Evolutionary conservation across 306 rosid genomes (phyloP).

Genomic region (Mucuna pruriens): DNA sequence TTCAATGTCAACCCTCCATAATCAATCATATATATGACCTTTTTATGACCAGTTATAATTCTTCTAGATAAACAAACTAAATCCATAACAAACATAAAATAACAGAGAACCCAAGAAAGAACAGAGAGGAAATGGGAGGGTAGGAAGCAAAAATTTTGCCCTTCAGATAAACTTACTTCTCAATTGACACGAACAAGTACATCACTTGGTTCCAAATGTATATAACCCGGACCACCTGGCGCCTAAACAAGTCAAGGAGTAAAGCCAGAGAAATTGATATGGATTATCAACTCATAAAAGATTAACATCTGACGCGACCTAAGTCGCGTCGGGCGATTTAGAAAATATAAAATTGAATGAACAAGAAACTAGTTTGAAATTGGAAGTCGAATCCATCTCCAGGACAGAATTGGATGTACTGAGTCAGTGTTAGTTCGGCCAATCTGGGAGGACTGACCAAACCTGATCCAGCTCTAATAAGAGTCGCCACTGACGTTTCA

Average conservation of each 20-base stretch:
- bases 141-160: neutral
- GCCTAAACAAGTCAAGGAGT: conserved; percentile 66
- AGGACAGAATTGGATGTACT: too few relatives aligned
- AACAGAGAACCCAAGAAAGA: conserved; percentile 24
- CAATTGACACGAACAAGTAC: conserved; percentile 94
- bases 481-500: too few relatives aligned
- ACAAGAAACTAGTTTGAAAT: too few relatives aligned
- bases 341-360: too few relatives aligned
- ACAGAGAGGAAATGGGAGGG: neutral
- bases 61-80: conserved; percentile 2
- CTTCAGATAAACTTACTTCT: conserved; percentile 65
- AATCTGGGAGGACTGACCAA: too few relatives aligned
- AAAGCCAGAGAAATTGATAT: conserved; percentile 33
- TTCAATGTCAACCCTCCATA: conserved; percentile 15
- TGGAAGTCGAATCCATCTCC: too few relatives aligned
- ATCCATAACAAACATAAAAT: neutral
- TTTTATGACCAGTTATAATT: conserved; percentile 18
- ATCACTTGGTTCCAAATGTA: conserved; percentile 92
- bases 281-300: conserved; percentile 15
- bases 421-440: too few relatives aligned
- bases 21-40: conserved; percentile 4
- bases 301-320: too few relatives aligned
- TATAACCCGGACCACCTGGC: conserved; percentile 91
- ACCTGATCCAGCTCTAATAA: too few relatives aligned
- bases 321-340: too few relatives aligned